Percentiles rank a stretch among this genome's conserved stretches.
Evolutionary conservation across 768 basidiomycete species (phyloP).

Genomic region (Podaxis pistillaris): DNA sequence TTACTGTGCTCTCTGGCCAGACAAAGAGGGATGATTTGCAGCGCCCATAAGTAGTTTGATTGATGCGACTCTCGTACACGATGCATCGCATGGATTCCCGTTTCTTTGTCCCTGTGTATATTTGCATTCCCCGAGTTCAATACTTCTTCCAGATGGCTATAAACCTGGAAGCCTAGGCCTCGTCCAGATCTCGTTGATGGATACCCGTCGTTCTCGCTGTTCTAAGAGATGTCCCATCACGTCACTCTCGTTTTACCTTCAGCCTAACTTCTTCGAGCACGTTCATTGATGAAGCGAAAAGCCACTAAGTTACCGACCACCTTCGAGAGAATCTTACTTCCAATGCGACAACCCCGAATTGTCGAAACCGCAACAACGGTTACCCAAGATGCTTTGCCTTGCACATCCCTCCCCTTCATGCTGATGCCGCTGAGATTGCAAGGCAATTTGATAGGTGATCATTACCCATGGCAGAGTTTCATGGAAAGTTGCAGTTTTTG

Average conservation of each 20-base stretch:
- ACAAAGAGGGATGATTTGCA: neutral
- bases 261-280: too few species aligned
- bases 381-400: neutral
- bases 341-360: neutral
- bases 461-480: neutral
- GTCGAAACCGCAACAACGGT: neutral
- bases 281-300: neutral
- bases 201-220: neutral
- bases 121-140: neutral
- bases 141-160: neutral
- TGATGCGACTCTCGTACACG: neutral
- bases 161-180: neutral
- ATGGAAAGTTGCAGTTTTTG: neutral
- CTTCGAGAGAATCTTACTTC: neutral
- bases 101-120: neutral
- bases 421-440: neutral
- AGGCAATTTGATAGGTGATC: neutral
- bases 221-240: neutral
- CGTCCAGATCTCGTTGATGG: neutral
- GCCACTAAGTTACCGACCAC: neutral
- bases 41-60: neutral
- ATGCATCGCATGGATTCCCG: neutral
- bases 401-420: neutral
- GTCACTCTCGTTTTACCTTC: neutral
- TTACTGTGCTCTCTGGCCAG: neutral